Evolutionary conservation across 129 eudicot genomes (phyloP).

Genomic region (Flaveria robusta): DNA sequence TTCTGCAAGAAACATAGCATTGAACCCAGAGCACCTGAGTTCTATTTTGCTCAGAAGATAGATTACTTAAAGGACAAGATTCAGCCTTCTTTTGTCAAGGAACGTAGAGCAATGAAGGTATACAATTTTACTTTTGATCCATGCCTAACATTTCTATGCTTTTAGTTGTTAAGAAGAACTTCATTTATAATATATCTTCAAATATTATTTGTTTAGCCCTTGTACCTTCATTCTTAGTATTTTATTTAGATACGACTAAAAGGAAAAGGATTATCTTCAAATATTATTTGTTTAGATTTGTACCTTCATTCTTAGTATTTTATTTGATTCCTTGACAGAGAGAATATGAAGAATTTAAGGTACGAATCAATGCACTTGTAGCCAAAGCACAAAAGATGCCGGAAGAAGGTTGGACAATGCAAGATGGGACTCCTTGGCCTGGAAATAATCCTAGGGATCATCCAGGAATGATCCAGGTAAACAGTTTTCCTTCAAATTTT

Average conservation of each 20-base stretch:
- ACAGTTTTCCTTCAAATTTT: no score
- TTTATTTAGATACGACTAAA: no score
- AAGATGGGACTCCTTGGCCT: constrained; percentile 62
- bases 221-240: not conserved
- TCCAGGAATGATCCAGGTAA: constrained; percentile 69
- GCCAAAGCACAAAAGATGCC: constrained; percentile 62
- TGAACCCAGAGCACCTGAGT: constrained; percentile 86
- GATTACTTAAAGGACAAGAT: constrained; percentile 70
- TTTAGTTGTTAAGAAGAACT: not conserved
- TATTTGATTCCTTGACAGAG: constrained; percentile 37
- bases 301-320: not conserved
- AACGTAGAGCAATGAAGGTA: constrained; percentile 84
- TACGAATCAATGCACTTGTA: constrained; percentile 54
- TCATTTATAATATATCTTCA: not conserved
- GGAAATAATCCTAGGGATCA: constrained; percentile 69
- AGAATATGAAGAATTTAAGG: constrained; percentile 61
- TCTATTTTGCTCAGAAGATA: constrained; percentile 67
- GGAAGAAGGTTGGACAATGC: constrained; percentile 64
- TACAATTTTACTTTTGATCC: not conserved
- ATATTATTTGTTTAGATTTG: not conserved
- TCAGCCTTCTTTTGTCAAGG: constrained; percentile 73
- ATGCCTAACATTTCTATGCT: not conserved
- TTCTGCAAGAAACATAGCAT: constrained; percentile 70
- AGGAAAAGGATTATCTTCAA: no score
- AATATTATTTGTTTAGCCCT: not conserved